Base-by-base conservation (phyloP, 116 monocot genomes). In the Phalaenopsis hybrid region DNA sequence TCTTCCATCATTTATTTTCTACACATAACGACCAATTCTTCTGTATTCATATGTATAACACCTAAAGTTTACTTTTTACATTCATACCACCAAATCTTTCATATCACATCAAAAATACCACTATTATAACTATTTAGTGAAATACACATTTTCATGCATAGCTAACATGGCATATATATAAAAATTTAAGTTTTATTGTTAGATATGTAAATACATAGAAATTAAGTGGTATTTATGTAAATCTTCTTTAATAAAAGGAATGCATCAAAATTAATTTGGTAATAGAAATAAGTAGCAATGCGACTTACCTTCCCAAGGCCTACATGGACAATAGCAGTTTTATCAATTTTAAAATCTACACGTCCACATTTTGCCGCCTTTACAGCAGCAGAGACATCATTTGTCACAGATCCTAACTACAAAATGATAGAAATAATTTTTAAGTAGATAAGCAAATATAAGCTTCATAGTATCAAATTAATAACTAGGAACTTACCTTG, bases 361-460 rank as follows among this genome's bases (percentile, higher is more conserved):
- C 98, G 93, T 15, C 98, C 93, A 87, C 88, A 83, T 87, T 98
- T 98, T 82, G 90, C 92, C 45, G 82, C 93, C 86, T 90, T 95
- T 18, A 98, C 92, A 45, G 92, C 95, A 25, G 76, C 84, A 68
- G 89, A 84, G 86, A 98, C 90, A 90, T 98, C 90, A 82, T 80
- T 93, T 69, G 98, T 98, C 82, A 98, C 91, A 75, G 98, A 95
- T 55, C 98, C 98, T 82, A 93, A 81, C 98, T 98, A 89, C 65
- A 84, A 58, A 86, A 25, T 77, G 43, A 70, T 18, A 55, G 28
- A 78, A 70, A 12, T 2, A 41, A 57, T 77, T 50, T 17, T 37
- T 37, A 83, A 77, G 51, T 52, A 51, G 25, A 49, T 50, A 49
- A 28, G 6, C 51, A 77, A 74, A 80, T 8, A 46, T 18, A 28